These are phyloP conservation scores for Tetracladium marchalianum DNA, from an alignment of 495 filamentous ascomycete genomes.

Conservation along the genomic window DNA sequence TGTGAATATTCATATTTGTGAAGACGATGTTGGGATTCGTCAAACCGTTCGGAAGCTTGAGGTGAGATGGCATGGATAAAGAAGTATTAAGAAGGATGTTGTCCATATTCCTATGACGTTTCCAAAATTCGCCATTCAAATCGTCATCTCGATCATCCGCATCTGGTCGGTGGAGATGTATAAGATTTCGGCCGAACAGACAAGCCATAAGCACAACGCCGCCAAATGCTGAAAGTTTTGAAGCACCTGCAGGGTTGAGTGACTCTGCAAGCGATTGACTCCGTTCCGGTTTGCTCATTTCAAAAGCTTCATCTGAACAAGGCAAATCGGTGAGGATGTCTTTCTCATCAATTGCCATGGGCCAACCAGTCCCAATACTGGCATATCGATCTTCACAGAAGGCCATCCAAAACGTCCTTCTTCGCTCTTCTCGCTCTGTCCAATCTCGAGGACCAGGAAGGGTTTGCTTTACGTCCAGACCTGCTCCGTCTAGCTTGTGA, in stretches of 20 bases:
- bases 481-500: slow-evolving; percentile 78
- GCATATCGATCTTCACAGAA: slow-evolving; percentile 88
- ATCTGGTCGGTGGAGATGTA: slow-evolving; percentile 86
- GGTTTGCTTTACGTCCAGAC: slow-evolving; percentile 86
- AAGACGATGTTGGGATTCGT: slow-evolving; percentile 83
- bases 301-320: slow-evolving; percentile 75
- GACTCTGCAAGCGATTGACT: slow-evolving; percentile 61
- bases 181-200: slow-evolving; percentile 88
- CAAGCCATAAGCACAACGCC: slow-evolving; percentile 77
- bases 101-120: slow-evolving; percentile 79
- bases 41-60: slow-evolving; percentile 72
- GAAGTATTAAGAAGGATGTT: slow-evolving; percentile 82
- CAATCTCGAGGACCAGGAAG: slow-evolving; percentile 79
- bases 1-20: slow-evolving; percentile 93
- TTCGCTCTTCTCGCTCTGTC: slow-evolving; percentile 85
- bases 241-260: slow-evolving; percentile 59
- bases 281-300: slow-evolving; percentile 62
- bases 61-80: slow-evolving; percentile 69
- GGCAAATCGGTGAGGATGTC: slow-evolving; percentile 88
- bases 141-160: slow-evolving; percentile 76
- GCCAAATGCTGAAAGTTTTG: slow-evolving; percentile 66
- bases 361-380: slow-evolving; percentile 97
- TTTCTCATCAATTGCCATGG: slow-evolving; percentile 83
- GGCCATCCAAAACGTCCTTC: slow-evolving; percentile 89
- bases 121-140: slow-evolving; percentile 93